Evolutionary conservation across 2,329 filamentous ascomycete species (phyloP), one percentile per base, ranked within the genome.

Genomic region (Talaromyces sp.): DNA sequence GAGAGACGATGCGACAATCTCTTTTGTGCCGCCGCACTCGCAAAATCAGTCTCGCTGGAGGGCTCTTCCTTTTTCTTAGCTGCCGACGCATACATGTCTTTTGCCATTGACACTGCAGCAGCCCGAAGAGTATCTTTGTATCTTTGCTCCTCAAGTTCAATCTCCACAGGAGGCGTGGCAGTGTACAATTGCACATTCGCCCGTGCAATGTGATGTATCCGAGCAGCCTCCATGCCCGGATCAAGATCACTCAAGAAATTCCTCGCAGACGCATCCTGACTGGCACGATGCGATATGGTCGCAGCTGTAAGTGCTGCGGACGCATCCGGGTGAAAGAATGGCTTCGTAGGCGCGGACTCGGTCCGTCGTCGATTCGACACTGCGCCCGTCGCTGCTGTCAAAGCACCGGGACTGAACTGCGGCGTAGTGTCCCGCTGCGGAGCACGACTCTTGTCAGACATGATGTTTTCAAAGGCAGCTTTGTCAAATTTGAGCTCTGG

Each of bases 71-170:
- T 73, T 1, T 81, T 78, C 67, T 83, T 80, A 7, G 87, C 85
- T 1, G 50, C 11, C 10, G 85, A 82, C 11, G 82, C 86, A 73
- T 93, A 97, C 88, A 97, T 94, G 70, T 90, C 87, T 77, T 89
- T 90, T 7, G 93, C 93, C 92, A 97, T 96, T 11, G 90, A 91
- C 3, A 97, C 82, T 2, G 93, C 92, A 22, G 92, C 94, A 35
- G 92, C 91, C 68, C 89, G 90, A 2, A 96, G 81, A 4, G 88
- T 87, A 69, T 92, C 90, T 52, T 89, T 86, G 65, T 86, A 87
- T 67, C 86, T 88, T 75, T 88, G 85, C 72, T 97, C 92, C 47
- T 95, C 89, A 0, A 87, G 79, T 72, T 96, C 91, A 1, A 85
- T 80, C 31, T 86, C 83, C 3, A 96, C 86, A 0, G 89, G 89